These are phyloP conservation scores for Tolypocladium inflatum DNA, from an alignment of 2,329 filamentous ascomycete genomes.

Conservation along the genomic window DNA sequence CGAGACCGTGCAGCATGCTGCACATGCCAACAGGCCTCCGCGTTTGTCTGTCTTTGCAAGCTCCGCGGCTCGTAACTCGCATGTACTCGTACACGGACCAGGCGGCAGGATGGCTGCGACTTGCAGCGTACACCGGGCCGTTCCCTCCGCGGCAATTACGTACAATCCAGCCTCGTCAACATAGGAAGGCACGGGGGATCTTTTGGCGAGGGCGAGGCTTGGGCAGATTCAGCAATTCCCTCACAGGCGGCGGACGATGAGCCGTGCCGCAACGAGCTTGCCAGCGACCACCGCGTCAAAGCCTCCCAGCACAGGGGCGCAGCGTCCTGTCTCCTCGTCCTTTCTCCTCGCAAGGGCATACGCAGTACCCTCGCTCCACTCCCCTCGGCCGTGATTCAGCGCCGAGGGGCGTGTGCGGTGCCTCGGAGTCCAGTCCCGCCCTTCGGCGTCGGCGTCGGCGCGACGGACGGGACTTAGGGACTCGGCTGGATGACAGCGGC, in stretches of 20 bases:
- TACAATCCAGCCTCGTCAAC: not conserved
- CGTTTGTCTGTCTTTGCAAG: not conserved
- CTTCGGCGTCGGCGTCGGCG: not conserved
- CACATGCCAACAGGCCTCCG: not conserved
- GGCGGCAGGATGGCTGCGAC: not conserved
- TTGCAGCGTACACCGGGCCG: not conserved
- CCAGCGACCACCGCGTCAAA: not conserved
- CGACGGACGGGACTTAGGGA: not conserved
- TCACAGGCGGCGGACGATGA: not conserved
- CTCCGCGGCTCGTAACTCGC: not conserved
- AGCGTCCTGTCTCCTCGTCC: not conserved
- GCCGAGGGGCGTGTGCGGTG: not conserved
- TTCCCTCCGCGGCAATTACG: not conserved
- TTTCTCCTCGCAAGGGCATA: not conserved
- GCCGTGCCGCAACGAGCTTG: not conserved
- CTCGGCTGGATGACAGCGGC: not conserved
- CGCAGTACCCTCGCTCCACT: not conserved
- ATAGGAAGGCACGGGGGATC: not conserved
- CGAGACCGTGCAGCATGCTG: not conserved
- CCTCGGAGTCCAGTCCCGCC: not conserved
- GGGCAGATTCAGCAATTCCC: not conserved
- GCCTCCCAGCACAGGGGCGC: not conserved
- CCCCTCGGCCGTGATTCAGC: not conserved
- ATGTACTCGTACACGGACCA: not conserved
- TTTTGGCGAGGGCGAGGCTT: not conserved